A percentile compares a stretch with the other conserved stretches of the same genome.
Conservation (phyloP, 2,329 filamentous ascomycete species). For the Xylariaceae sp. region DNA sequence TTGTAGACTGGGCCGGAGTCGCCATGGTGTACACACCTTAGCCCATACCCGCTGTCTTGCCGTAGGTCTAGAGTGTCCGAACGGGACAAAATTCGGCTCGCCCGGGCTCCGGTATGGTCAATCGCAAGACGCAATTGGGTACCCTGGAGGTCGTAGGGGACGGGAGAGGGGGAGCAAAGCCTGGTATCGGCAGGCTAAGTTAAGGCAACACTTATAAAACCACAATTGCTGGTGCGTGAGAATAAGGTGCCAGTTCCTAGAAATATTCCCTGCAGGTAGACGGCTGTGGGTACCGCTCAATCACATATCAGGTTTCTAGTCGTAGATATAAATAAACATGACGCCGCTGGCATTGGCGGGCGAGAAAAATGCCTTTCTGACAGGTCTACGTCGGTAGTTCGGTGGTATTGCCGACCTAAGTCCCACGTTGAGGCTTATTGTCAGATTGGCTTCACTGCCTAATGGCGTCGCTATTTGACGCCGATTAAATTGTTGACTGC, state of each 20-base stretch:
- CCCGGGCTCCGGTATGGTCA: slow-evolving; percentile 11
- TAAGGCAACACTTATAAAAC: too few species aligned
- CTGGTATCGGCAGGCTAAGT: too few species aligned
- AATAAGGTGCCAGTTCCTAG: slow-evolving; percentile 3
- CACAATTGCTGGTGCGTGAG: background rate
- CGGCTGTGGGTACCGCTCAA: background rate
- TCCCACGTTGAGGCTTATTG: slow-evolving; percentile 19
- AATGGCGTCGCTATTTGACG: slow-evolving; percentile 16
- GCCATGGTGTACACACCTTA: background rate
- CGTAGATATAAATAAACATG: slow-evolving; percentile 29
- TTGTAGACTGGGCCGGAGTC: slow-evolving; percentile 1
- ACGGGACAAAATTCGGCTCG: slow-evolving; percentile 2
- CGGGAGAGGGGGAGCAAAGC: too few species aligned
- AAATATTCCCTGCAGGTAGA: background rate
- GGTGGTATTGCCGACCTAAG: slow-evolving; percentile 15
- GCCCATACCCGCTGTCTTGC: background rate
- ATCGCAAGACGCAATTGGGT: slow-evolving; percentile 1
- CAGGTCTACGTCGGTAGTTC: slow-evolving; percentile 10
- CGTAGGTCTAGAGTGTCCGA: background rate
- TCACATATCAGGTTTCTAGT: slow-evolving; percentile 4
- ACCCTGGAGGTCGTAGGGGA: background rate
- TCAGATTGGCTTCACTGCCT: slow-evolving; percentile 18
- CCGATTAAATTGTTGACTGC: slow-evolving; percentile 13
- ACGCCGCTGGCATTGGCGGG: slow-evolving; percentile 18
- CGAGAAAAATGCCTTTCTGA: slow-evolving; percentile 13